Base-by-base conservation (phyloP, 331 rosid species). In the Stylosanthes scabra region DNA sequence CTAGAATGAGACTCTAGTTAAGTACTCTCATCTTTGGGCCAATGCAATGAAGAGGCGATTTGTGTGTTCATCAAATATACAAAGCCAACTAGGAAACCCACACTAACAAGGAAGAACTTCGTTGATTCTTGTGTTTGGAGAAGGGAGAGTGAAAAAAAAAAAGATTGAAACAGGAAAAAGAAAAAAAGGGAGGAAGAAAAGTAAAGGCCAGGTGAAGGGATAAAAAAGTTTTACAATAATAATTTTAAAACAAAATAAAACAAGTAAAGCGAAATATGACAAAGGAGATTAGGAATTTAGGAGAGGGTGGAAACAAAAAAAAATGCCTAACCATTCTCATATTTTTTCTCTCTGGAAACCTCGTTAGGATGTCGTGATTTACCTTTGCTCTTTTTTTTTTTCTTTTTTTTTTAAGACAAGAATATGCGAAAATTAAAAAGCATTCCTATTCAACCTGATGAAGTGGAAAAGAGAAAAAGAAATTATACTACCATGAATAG, bases 391-490 rank as follows among this genome's bases (percentile, higher is more conserved):
- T 31, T 31, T 31, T 31, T 31, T 31, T 31, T 31, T 31, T 31
- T 31, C 5, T 3, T 31, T 31, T 2, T 75, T 84, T 66, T 75
- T 56, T 88, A 71, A 74, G 78, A 86, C 83, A 79, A 78, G 95
- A 87, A 87, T 87, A 88, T 85, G 85, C 83, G 85, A 85, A 89
- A 85, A 83, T 81, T 78, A 72, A 74, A 86, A 86, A 78, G 86
- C 85, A 78, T 45, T 72, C 49, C 52, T 56, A 54, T 71, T 58
- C 72, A 70, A 46, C 58, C 25, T 45, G 44, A 64, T 49, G 6
- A 51, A 59, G 78, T 52, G 66, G 49, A 37, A 11, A 12, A 2
- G 15, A 56, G 16, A 44, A 29, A 51, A 15, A 51, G 5, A 46
- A 46, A 9, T 9, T 46, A 15, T 59, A 65, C 51, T 66, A 31